Evolutionary conservation across 2,329 filamentous ascomycete species (phyloP).

Genomic region (Xylogone sp.): DNA sequence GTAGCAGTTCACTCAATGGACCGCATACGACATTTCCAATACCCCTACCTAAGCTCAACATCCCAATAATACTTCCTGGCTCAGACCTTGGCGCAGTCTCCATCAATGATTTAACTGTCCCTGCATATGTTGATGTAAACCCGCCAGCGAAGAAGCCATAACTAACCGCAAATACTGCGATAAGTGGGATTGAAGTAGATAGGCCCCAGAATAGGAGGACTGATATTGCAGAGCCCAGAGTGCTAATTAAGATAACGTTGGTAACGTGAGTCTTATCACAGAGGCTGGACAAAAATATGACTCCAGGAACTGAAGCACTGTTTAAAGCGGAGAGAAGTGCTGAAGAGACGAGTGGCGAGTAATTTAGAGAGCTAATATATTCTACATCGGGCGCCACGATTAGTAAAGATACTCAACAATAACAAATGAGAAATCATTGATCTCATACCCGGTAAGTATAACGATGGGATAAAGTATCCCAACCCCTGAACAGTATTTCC

Average conservation of each 20-base stretch:
- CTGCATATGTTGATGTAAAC: constrained; percentile 44
- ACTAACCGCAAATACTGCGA: constrained; percentile 46
- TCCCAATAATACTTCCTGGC: constrained; percentile 30
- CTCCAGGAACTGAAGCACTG: constrained; percentile 40
- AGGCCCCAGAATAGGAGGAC: constrained; percentile 54
- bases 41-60: constrained; percentile 57
- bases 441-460: constrained; percentile 31
- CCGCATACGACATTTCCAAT: constrained; percentile 58
- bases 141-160: constrained; percentile 58
- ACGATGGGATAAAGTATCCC: constrained; percentile 47
- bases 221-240: constrained; percentile 42
- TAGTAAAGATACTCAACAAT: neutral
- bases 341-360: neutral
- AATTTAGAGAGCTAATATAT: neutral
- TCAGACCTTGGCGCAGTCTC: constrained; percentile 5
- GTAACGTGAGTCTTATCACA: constrained; percentile 41
- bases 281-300: constrained; percentile 29
- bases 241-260: constrained; percentile 46
- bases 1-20: constrained; percentile 50
- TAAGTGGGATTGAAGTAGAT: constrained; percentile 35
- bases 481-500: constrained; percentile 43
- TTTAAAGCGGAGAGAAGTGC: constrained; percentile 44
- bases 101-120: constrained; percentile 23
- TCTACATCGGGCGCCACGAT: neutral
- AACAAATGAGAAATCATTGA: constrained; percentile 1